Evolutionary conservation across 2,329 filamentous ascomycete genomes (phyloP).

Genomic region (Penicillium sp.): DNA sequence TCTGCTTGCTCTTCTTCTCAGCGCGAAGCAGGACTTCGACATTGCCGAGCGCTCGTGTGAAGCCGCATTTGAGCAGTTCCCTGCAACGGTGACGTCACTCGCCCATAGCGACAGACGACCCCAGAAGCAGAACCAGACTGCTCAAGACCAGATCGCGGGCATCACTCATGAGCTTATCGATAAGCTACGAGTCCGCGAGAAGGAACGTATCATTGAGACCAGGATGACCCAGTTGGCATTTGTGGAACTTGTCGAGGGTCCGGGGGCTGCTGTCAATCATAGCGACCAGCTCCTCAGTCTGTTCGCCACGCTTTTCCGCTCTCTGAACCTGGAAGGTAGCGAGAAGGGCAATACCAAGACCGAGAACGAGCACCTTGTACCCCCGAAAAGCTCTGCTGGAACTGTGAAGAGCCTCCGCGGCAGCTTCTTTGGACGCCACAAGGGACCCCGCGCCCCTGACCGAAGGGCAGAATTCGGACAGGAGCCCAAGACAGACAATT

Average conservation of each 20-base stretch:
- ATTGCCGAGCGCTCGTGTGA: conserved; percentile 77
- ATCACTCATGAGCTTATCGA: too few species aligned
- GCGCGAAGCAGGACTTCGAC: conserved; percentile 73
- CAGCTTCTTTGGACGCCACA: conserved; percentile 60
- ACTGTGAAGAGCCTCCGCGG: conserved; percentile 62
- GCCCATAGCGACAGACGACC: too few species aligned
- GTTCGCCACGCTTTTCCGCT: conserved; percentile 71
- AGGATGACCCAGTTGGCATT: conserved; percentile 90
- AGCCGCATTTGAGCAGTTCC: conserved; percentile 83
- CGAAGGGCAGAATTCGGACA: too few species aligned
- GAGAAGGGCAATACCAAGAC: conserved; percentile 14
- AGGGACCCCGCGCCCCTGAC: too few species aligned
- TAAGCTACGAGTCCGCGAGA: conserved; percentile 65
- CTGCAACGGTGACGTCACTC: too few species aligned
- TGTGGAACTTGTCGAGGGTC: conserved; percentile 71
- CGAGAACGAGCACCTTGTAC: conserved; percentile 40
- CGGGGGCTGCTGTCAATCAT: conserved; percentile 76
- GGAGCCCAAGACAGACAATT: too few species aligned
- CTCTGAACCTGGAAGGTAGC: conserved; percentile 39
- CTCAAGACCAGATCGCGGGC: too few species aligned
- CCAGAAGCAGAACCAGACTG: conserved; percentile 46
- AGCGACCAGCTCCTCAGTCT: conserved; percentile 75
- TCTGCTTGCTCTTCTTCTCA: conserved; percentile 73
- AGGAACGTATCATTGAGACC: conserved; percentile 75
- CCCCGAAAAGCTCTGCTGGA: conserved; percentile 61